phyloP scores from a whole-genome alignment of 176 grass and related monocot species.

The Paspalum notatum region DNA sequence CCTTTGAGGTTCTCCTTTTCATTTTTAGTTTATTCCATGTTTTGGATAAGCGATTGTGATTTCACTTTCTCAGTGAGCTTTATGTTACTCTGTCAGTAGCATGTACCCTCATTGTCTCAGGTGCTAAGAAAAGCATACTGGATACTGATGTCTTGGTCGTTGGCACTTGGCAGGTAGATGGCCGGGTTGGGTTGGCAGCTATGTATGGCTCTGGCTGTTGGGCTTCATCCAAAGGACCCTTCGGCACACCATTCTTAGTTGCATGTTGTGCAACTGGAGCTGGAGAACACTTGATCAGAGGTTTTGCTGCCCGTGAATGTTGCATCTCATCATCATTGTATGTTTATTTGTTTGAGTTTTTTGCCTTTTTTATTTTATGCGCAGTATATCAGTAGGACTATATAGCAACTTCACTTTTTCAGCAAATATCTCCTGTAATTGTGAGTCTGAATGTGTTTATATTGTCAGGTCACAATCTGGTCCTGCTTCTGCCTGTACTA shows the following conservation, averaged over 20 bases:
- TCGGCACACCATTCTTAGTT: constrained; percentile 66
- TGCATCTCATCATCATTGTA: constrained; percentile 86
- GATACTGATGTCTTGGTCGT: constrained; percentile 14
- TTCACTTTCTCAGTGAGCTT: constrained; percentile 15
- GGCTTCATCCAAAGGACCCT: constrained; percentile 80
- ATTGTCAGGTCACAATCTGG: constrained; percentile 75
- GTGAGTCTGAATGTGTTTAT: background rate
- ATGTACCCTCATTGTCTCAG: background rate
- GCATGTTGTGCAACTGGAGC: constrained; percentile 88
- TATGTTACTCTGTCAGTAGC: constrained; percentile 19
- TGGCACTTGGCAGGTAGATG: constrained; percentile 72
- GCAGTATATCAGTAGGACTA: background rate
- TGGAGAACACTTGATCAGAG: constrained; percentile 91
- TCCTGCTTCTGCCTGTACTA: constrained; percentile 68
- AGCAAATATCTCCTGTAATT: background rate
- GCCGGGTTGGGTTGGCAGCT: constrained; percentile 89
- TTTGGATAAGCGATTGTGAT: background rate
- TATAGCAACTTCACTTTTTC: background rate
- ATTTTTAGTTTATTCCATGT: background rate
- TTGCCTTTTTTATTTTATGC: background rate
- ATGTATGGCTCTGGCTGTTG: constrained; percentile 98
- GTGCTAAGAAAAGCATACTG: constrained; percentile 34
- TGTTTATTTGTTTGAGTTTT: constrained; percentile 18
- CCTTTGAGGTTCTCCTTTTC: background rate
- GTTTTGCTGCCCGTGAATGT: constrained; percentile 89